Evolutionary conservation across 345 rosid species (phyloP), one percentile per base, ranked within the genome.

Genomic region (Erodium maritimum): DNA sequence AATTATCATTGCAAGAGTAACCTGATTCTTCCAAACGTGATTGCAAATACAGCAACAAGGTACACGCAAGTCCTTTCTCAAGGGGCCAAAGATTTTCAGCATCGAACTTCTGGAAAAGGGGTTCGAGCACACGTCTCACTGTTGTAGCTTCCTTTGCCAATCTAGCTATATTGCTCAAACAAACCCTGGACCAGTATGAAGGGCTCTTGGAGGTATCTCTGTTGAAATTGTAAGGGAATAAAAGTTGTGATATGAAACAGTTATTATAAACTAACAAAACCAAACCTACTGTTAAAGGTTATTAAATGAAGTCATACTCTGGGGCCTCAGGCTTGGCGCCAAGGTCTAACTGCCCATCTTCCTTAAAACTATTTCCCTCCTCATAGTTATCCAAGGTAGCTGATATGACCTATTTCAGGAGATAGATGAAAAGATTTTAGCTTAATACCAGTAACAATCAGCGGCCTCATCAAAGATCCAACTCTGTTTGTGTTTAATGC

Each of bases 141-240:
- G 93, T 88, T 29, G 95, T 77, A 57, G 85, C 82, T 82, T 88
- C 97, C 69, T 84, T 91, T 19, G 96, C 90, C 73, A 88, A 69
- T 61, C 74, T 71, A 61, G 96, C 96, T 68, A 91, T 82, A 69
- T 86, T 88, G 52, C 71, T 65, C 54, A 91, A 79, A 75, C 91
- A 81, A 68, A 82, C 78, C 73, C 81, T 78, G 23, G 97, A 82
- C 97, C 97, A 88, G 75, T 84, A 84, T 55, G 85, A 81, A 42
- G 96, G 97, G 74, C 77, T 77, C 79, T 73, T 80, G 37, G 87
- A 79, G 60, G 77, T 70, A 75, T 88, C 90, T 73, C 97, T 84
- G 70, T 37, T 14, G 12, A 42, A 66, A 60, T 63, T 64, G 17
- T 69, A 68, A 63, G 64, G 52, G 37, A 46, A 16, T 65, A 50